A percentile compares a stretch with the other conserved stretches of the same genome.
phyloP scores from a whole-genome alignment of 805 yeast genomes.

The Lachancea meyersii region DNA sequence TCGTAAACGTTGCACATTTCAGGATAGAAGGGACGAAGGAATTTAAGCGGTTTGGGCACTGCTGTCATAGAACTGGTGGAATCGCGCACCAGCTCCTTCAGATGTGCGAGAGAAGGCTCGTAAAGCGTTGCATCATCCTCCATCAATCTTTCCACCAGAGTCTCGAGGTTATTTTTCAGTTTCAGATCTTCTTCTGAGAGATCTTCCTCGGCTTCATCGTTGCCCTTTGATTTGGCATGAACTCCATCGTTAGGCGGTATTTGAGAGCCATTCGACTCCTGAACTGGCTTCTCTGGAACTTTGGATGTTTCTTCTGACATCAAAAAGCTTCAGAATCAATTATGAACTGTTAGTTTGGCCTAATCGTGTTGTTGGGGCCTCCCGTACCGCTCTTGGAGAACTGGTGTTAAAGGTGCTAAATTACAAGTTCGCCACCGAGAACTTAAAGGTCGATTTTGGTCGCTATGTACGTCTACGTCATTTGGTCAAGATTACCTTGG shows the following conservation, averaged over 20 bases:
- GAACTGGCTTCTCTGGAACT: slow-evolving; percentile 13
- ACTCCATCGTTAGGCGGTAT: slow-evolving; percentile 11
- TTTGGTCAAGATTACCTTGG: too few species aligned
- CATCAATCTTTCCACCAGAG: slow-evolving; percentile 71
- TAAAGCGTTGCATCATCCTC: slow-evolving; percentile 47
- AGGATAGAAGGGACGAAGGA: slow-evolving; percentile 81
- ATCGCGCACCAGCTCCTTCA: slow-evolving; percentile 76
- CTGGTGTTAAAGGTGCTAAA: not conserved
- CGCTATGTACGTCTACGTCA: not conserved
- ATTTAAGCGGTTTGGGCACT: slow-evolving; percentile 96
- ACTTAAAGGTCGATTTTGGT: not conserved
- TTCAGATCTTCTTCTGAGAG: slow-evolving; percentile 89
- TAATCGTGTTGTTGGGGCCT: not conserved
- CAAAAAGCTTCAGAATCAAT: not conserved
- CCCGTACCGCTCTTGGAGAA: not conserved
- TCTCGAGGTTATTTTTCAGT: slow-evolving; percentile 78
- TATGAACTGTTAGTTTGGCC: not conserved
- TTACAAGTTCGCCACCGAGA: slow-evolving; percentile 9
- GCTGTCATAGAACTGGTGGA: slow-evolving; percentile 99
- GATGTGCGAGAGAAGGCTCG: slow-evolving; percentile 53
- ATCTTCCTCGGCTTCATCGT: slow-evolving; percentile 58
- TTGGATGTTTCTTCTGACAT: slow-evolving; percentile 19
- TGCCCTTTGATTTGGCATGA: slow-evolving; percentile 20
- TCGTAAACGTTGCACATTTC: slow-evolving; percentile 59
- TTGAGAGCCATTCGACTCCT: slow-evolving; percentile 8